phyloP scores from a whole-genome alignment of 352 stramenopile species.

The Phytophthora foliorum region DNA sequence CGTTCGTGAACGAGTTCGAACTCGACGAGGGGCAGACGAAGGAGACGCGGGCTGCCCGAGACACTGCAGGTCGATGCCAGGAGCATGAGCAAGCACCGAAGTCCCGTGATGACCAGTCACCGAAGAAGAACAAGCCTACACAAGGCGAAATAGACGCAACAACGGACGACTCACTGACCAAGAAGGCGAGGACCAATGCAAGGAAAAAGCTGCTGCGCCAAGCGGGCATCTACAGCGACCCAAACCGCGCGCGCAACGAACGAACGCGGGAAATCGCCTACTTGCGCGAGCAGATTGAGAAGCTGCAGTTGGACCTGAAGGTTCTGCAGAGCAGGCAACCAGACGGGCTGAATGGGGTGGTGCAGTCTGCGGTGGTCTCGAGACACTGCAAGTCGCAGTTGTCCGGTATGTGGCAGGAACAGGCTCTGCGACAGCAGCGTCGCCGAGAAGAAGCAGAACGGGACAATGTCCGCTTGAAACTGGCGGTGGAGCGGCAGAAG shows the following conservation, averaged over 20 bases:
- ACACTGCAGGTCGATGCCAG: not conserved
- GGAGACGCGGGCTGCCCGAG: not conserved
- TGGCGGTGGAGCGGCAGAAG: slow-evolving; percentile 48
- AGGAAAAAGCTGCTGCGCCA: slow-evolving; percentile 36
- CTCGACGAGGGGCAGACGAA: not conserved
- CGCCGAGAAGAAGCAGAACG: slow-evolving; percentile 29
- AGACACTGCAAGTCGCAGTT: slow-evolving; percentile 16
- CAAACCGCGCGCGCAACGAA: slow-evolving; percentile 44
- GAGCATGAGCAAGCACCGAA: not conserved
- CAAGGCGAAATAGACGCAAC: not conserved
- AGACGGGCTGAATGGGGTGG: not conserved
- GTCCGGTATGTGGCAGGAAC: slow-evolving; percentile 29
- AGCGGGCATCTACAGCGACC: slow-evolving; percentile 34
- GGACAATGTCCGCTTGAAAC: slow-evolving; percentile 37
- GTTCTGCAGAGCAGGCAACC: slow-evolving; percentile 26
- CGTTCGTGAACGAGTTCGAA: slow-evolving; percentile 30
- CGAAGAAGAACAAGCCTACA: not conserved
- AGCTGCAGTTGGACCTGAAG: slow-evolving; percentile 41
- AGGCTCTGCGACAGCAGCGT: slow-evolving; percentile 21
- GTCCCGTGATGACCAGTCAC: not conserved
- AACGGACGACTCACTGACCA: slow-evolving; percentile 8
- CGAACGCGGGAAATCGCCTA: slow-evolving; percentile 48
- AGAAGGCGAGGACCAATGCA: slow-evolving; percentile 19
- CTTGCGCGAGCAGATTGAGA: slow-evolving; percentile 42
- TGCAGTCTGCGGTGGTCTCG: not conserved